These are phyloP conservation scores for Andrographis paniculata DNA, from an alignment of 305 asterid genomes.

Conservation along the genomic window DNA sequence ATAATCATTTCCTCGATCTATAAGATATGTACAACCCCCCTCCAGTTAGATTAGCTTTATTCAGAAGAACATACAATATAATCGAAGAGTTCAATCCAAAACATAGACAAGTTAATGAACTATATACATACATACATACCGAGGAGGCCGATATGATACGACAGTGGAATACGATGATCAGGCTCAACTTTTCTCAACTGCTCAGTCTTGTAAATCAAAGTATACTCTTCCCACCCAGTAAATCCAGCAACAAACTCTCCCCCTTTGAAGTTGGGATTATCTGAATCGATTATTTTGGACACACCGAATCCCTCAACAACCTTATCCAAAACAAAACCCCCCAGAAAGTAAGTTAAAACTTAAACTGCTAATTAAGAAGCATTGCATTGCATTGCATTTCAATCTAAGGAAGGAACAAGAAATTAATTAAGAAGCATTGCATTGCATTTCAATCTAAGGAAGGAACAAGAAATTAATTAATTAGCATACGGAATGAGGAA, in stretches of 20 bases:
- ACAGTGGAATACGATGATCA: slow-evolving; percentile 54
- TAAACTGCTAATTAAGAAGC: not conserved
- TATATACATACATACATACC: slow-evolving; percentile 40
- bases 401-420: no score
- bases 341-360: not conserved
- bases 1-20: no score
- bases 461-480: no score
- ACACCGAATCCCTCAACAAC: slow-evolving; percentile 83
- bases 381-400: no score
- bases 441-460: no score
- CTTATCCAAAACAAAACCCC: slow-evolving; percentile 21
- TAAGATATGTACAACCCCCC: no score
- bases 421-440: not conserved
- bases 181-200: slow-evolving; percentile 56
- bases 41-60: no score
- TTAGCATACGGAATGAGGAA: slow-evolving; percentile 49
- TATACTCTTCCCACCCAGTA: slow-evolving; percentile 94
- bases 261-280: slow-evolving; percentile 46
- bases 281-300: slow-evolving; percentile 62
- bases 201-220: slow-evolving; percentile 36
- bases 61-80: no score
- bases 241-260: slow-evolving; percentile 74
- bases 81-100: no score
- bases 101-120: no score
- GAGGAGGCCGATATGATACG: slow-evolving; percentile 68